phyloP scores from a whole-genome alignment of 192 early-diverging fungal species.

The Obelidium mucronatum region DNA sequence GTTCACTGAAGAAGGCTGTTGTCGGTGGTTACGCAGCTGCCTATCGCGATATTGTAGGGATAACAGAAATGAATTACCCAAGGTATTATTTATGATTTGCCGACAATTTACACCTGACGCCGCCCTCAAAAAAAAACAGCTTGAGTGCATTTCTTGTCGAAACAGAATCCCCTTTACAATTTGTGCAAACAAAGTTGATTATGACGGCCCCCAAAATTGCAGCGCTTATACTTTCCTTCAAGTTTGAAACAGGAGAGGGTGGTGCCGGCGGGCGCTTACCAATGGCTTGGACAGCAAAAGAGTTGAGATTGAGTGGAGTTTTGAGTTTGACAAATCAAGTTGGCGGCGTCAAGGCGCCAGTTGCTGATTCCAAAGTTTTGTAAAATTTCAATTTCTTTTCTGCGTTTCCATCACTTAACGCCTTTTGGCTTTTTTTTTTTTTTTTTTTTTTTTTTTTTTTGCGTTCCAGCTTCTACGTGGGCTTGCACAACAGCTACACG shows the following conservation, averaged over 20 bases:
- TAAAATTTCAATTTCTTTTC: not conserved
- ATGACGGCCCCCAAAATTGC: not conserved
- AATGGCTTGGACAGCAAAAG: not conserved
- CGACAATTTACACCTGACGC: not conserved
- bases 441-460: no score
- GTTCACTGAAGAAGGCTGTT: not conserved
- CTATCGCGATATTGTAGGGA: not conserved
- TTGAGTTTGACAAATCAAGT: not conserved
- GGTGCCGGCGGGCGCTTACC: not conserved
- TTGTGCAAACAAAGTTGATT: not conserved
- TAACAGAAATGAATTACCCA: not conserved
- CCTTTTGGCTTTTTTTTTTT: no score
- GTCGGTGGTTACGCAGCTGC: conserved; percentile 2
- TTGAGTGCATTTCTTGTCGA: not conserved
- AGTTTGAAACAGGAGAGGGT: not conserved
- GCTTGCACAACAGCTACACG: not conserved
- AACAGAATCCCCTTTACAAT: not conserved
- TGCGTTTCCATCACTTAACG: not conserved
- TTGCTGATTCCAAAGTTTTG: not conserved
- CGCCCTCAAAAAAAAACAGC: not conserved
- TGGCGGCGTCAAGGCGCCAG: not conserved
- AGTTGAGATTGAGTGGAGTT: not conserved
- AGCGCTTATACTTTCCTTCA: not conserved
- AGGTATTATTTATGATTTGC: not conserved
- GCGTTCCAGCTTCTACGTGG: not conserved